These are phyloP conservation scores for Auriscalpium microsporum DNA, from an alignment of 768 basidiomycete species.

Conservation along the genomic window DNA sequence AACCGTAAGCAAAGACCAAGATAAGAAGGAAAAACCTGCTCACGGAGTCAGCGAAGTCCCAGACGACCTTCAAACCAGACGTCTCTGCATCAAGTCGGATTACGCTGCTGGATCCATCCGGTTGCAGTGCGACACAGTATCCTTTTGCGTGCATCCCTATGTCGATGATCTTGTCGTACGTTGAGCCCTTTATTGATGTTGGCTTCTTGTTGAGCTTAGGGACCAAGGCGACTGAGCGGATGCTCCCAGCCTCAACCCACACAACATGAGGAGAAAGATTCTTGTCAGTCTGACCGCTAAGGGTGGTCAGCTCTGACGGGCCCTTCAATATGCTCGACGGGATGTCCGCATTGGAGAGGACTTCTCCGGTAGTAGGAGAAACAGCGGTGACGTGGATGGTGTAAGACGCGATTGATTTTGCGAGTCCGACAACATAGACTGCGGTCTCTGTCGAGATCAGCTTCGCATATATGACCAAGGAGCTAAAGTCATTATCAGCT, in stretches of 20 bases:
- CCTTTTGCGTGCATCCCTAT: slow-evolving; percentile 51
- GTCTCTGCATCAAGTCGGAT: slow-evolving; percentile 41
- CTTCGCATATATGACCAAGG: slow-evolving; percentile 54
- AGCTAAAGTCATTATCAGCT: slow-evolving; percentile 34
- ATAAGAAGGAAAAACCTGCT: slow-evolving; percentile 12
- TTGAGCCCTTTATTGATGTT: slow-evolving; percentile 30
- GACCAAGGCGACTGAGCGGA: slow-evolving; percentile 43
- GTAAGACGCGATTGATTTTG: slow-evolving; percentile 39
- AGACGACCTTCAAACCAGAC: slow-evolving; percentile 30
- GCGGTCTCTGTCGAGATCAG: slow-evolving; percentile 44
- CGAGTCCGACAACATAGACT: slow-evolving; percentile 47
- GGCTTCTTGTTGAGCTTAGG: slow-evolving; percentile 45
- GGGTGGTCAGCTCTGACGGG: slow-evolving; percentile 28
- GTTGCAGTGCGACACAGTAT: slow-evolving; percentile 48
- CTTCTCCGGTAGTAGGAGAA: slow-evolving; percentile 41
- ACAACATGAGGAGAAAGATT: slow-evolving; percentile 29
- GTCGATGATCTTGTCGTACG: slow-evolving; percentile 50
- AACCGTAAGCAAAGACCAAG: background rate
- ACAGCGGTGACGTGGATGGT: slow-evolving; percentile 63
- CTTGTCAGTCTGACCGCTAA: slow-evolving; percentile 17
- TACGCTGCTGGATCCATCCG: slow-evolving; percentile 49
- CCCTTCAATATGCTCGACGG: slow-evolving; percentile 39
- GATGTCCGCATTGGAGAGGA: slow-evolving; percentile 41
- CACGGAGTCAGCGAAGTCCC: slow-evolving; percentile 53
- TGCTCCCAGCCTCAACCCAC: slow-evolving; percentile 45